Conservation (phyloP, 108 stramenopile species). For the Cyclotella cryptica region DNA sequence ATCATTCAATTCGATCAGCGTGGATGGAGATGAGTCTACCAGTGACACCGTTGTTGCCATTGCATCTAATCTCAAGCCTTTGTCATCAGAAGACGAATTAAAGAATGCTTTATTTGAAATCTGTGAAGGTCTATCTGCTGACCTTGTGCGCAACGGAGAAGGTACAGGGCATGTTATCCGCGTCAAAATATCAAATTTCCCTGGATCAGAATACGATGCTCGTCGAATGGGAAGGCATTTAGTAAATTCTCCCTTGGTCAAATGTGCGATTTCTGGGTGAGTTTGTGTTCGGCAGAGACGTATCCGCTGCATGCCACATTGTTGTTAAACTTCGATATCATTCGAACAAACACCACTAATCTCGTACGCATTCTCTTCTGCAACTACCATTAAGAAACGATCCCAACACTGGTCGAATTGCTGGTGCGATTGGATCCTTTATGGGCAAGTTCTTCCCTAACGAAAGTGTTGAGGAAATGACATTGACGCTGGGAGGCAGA, state of each 20-base stretch:
- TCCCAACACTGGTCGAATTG: slow-evolving; percentile 98
- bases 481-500: slow-evolving; percentile 87
- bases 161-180: slow-evolving; percentile 97
- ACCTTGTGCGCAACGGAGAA: slow-evolving; percentile 99
- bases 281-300: too few relatives aligned
- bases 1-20: slow-evolving; percentile 95
- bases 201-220: slow-evolving; percentile 82
- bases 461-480: slow-evolving; percentile 63
- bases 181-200: slow-evolving; percentile 85
- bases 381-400: slow-evolving; percentile 65
- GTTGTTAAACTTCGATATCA: neutral
- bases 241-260: slow-evolving; percentile 96
- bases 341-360: neutral
- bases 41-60: slow-evolving; percentile 91
- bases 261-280: slow-evolving; percentile 93
- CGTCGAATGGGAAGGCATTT: slow-evolving; percentile 89
- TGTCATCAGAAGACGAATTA: slow-evolving; percentile 74
- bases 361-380: neutral
- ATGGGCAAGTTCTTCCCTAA: slow-evolving; percentile 88
- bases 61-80: slow-evolving; percentile 76
- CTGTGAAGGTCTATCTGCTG: slow-evolving; percentile 83
- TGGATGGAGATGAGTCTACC: slow-evolving; percentile 97
- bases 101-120: slow-evolving; percentile 79
- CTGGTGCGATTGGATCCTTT: slow-evolving; percentile 93
- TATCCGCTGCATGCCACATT: neutral